Percentiles rank a stretch among this genome's conserved stretches.
These are phyloP conservation scores for Wallacemonas rigidus DNA, from an alignment of 208 protist species.

Conservation along the genomic window DNA sequence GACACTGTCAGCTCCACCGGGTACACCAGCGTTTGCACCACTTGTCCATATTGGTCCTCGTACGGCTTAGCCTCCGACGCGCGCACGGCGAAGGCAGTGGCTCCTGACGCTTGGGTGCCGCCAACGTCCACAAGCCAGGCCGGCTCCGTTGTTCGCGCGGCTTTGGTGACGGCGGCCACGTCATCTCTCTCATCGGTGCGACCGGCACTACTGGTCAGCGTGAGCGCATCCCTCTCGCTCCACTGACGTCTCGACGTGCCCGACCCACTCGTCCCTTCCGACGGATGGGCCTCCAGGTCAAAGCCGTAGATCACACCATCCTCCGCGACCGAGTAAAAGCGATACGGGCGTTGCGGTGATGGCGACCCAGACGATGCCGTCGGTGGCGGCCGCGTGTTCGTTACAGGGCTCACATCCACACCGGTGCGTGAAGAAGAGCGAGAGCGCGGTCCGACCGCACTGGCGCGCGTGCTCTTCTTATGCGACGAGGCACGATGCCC, in stretches of 20 bases:
- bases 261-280: no score
- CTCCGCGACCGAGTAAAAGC: slow-evolving; percentile 14
- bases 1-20: not conserved
- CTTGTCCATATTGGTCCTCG: slow-evolving; percentile 9
- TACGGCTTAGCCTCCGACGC: slow-evolving; percentile 10
- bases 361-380: not conserved
- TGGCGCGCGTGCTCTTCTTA: not conserved
- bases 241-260: no score
- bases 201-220: no score
- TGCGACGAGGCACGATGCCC: not conserved
- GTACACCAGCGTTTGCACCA: slow-evolving; percentile 16
- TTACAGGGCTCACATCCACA: no score
- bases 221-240: no score
- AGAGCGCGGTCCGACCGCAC: not conserved
- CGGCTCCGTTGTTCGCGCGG: not conserved
- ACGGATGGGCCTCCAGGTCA: not conserved
- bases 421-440: not conserved
- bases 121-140: slow-evolving; percentile 8
- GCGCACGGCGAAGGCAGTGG: slow-evolving; percentile 5
- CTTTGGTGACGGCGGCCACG: no score
- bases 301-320: slow-evolving; percentile 8
- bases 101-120: not conserved
- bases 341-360: not conserved
- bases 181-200: no score
- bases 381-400: not conserved